Evolutionary conservation across 306 rosid species (phyloP), one percentile per base, ranked within the genome.

Genomic region (peach (Prunus persica)): DNA sequence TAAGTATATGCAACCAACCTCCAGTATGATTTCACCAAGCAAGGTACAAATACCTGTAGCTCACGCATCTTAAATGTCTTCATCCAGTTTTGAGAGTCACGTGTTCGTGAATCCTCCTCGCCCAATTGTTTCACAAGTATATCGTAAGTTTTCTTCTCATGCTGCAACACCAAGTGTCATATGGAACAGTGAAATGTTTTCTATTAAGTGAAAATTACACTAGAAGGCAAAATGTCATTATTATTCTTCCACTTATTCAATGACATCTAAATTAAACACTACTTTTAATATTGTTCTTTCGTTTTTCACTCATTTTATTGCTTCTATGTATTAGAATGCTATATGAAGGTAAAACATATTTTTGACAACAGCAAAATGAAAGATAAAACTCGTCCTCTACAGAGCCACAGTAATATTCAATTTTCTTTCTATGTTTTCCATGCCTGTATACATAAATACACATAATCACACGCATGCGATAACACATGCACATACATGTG

Each of bases 101-200:
- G 93, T 7, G 99, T 92, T 84, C 99, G 88, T 32, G 97, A 88
- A 83, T 96, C 99, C 73, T 96, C 96, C 87, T 89, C 94, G 62
- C 99, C 99, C 79, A 96, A 88, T 84, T 96, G 99, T 81, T 96
- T 96, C 85, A 96, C 98, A 64, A 91, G 91, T 80, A 96, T 96
- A 71, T 96, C 98, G 76, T 89, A 92, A 2, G 99, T 96, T 87
- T 85, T 92, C 86, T 91, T 92, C 87, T 96, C 99, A 81, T 96
- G 97, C 99, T 96, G 96, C 64, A 78, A 74, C 24, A 54, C 32
- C 70, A 75, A 81, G 41, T 24, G 45, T 43, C 25, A 58, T 14
- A 38, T 22, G 16, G n/a, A 22, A 19, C 30, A 22, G 30, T 30
- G n/a, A 71, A 22, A 72, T 57, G 47, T 57, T 24, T 20, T 20